Evolutionary conservation across 202 grass and related monocot genomes (phyloP), one percentile per base, ranked within the genome.

Genomic region (Digitaria exilis): DNA sequence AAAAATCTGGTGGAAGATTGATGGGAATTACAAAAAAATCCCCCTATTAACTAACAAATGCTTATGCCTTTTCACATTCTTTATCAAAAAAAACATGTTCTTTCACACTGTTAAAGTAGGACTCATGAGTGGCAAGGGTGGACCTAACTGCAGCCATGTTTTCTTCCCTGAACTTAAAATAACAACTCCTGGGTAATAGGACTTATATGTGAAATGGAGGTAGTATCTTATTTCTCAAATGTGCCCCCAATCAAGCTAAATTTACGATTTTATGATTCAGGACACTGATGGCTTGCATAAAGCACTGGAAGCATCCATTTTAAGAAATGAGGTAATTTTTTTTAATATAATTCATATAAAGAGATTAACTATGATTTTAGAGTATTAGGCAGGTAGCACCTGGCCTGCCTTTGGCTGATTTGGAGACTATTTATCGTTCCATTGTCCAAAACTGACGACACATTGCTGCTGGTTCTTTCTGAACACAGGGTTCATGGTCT

Each of bases 271-370:
- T 85, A 80, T 82, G 56, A 73, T 81, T n/a, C 88, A 99, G 96
- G 96, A 90, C 24, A 92, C 91, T 45, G 96, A 99, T 86, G 89
- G 86, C 62, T 91, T 99, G 84, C 66, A 92, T 32, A 94, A 87
- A 91, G 87, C 88, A 42, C 89, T 99, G 55, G 87, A 96, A 86
- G 89, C 92, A 64, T 91, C 88, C 59, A 88, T 92, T 87, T 81
- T 87, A 89, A 92, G 89, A 90, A 96, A 94, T 75, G 90, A 94
- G 89, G 94, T 97, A 90, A 46, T 43, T 79, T 86, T n/a, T n/a
- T 13, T 88, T 26, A 77, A n/a, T 62, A 48, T 62, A 48, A 39
- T 76, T 51, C 26, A 17, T 67, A 75, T 63, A 39, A 14, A n/a
- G n/a, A n/a, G n/a, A n/a, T n/a, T n/a, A n/a, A n/a, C n/a, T n/a